Evolutionary conservation across 1,139 yeast species (phyloP).

Genomic region (Suhomyces terraborum): DNA sequence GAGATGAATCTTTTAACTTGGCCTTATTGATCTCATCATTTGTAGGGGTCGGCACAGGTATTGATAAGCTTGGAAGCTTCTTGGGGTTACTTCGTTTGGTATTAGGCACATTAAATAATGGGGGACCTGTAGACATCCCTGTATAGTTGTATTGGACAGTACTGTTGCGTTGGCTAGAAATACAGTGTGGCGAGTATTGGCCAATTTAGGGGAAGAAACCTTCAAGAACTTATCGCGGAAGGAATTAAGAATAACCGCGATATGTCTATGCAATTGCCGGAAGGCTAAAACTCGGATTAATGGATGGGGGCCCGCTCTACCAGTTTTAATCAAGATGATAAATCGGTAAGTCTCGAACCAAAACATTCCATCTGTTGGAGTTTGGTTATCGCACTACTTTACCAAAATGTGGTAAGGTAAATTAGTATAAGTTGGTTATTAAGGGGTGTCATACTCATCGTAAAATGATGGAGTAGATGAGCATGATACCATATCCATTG

Average conservation of each 20-base stretch:
- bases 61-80: constrained; percentile 27
- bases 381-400: no score
- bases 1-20: not conserved
- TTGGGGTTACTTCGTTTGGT: constrained; percentile 21
- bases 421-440: no score
- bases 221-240: not conserved
- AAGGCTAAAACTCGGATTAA: not conserved
- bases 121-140: constrained; percentile 14
- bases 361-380: constrained; percentile 1
- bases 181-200: not conserved
- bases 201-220: not conserved
- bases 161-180: not conserved
- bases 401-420: no score
- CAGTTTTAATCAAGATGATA: not conserved
- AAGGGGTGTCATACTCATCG: no score
- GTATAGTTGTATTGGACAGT: not conserved
- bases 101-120: constrained; percentile 35
- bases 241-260: not conserved
- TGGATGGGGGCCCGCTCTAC: constrained; percentile 1
- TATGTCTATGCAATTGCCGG: not conserved
- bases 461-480: no score
- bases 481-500: no score
- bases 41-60: constrained; percentile 28
- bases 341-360: not conserved
- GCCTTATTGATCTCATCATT: constrained; percentile 4